Base-by-base conservation (phyloP, 768 basidiomycete genomes). In the Agaricus subrufescens region DNA sequence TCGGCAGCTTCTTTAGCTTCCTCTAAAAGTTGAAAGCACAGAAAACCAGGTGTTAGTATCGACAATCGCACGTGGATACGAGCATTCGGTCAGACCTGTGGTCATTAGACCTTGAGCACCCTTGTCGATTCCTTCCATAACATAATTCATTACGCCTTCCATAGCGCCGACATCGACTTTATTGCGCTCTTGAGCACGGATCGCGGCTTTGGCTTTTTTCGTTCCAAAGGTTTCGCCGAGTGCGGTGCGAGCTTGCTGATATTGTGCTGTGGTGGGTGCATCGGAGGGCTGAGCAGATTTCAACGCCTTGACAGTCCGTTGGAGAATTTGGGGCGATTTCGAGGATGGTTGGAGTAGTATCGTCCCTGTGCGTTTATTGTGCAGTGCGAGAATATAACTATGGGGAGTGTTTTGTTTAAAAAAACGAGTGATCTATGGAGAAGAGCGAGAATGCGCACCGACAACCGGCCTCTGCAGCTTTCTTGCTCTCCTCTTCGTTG, bases 151-250 rank as follows among this genome's bases (percentile, higher is more conserved):
- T 37, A 92, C 91, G 8, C 83, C 83, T 67, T 90, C 82, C 89
- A 97, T 95, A 2, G 93, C 92, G 56, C 78, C 75, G 19, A 90
- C 84, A 72, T 97, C 94, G 38, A 99, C 86, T 67, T 85, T 86
- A 72, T 95, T 96, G 60, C 96, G 82, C 70, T 95, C 94, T 52
- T 81, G 82, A 3, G 93, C 89, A 51, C 82, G 82, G 65, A 98
- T 94, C 29, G 84, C 85, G 9, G 84, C 82, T 69, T 92, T 89
- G 45, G 94, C 92, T 67, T 97, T 98, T 73, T 94, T 91, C 26
- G 94, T 96, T 23, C 96, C 96, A 61, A 99, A 99, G 1, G 89
- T 83, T 68, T 94, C 87, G 31, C 96, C 94, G 1, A 99, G 81
- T n/a, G 82, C 77, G 53, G 82, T 89, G 42, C 86, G 80, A 14